Evolutionary conservation across 2,329 filamentous ascomycete genomes (phyloP).

Genomic region (Chaetomiaceae sp.): DNA sequence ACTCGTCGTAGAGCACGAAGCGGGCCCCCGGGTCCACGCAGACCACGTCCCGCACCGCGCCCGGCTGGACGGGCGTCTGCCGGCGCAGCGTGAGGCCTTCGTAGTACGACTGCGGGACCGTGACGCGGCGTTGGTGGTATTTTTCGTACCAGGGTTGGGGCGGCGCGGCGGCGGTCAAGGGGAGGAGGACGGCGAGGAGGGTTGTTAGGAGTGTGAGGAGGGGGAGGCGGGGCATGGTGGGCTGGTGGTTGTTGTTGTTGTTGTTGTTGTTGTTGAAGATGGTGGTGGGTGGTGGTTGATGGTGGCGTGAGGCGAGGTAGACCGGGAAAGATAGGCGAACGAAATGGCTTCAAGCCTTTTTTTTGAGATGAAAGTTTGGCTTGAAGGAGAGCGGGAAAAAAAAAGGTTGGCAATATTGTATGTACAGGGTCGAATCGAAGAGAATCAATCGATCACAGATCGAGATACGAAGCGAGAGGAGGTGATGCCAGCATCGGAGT

Average conservation of each 20-base stretch:
- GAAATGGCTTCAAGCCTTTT: too few species aligned
- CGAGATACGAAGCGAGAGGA: neutral
- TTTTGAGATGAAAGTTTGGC: too few species aligned
- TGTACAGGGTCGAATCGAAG: constrained; percentile 1
- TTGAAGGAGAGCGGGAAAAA: neutral
- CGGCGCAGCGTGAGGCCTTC: constrained; percentile 42
- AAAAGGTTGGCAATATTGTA: neutral
- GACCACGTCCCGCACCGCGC: constrained; percentile 37
- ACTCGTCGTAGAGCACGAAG: constrained; percentile 49
- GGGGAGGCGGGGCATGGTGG: constrained; percentile 25
- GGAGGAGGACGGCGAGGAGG: constrained; percentile 28
- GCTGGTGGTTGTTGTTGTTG: too few species aligned
- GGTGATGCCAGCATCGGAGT: constrained; percentile 14
- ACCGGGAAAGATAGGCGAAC: too few species aligned
- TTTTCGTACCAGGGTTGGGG: constrained; percentile 27
- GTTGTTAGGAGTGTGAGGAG: constrained; percentile 24
- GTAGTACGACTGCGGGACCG: constrained; percentile 40
- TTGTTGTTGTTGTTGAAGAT: constrained; percentile 36
- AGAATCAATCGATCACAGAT: constrained; percentile 12
- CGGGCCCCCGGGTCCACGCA: constrained; percentile 41
- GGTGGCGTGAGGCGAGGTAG: too few species aligned
- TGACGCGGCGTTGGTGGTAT: constrained; percentile 33
- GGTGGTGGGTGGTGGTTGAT: constrained; percentile 19
- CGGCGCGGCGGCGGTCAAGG: constrained; percentile 33
- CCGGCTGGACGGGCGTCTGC: constrained; percentile 37